phyloP scores from a whole-genome alignment of 371 early-diverging fungal species.

The Zychaea mexicana region DNA sequence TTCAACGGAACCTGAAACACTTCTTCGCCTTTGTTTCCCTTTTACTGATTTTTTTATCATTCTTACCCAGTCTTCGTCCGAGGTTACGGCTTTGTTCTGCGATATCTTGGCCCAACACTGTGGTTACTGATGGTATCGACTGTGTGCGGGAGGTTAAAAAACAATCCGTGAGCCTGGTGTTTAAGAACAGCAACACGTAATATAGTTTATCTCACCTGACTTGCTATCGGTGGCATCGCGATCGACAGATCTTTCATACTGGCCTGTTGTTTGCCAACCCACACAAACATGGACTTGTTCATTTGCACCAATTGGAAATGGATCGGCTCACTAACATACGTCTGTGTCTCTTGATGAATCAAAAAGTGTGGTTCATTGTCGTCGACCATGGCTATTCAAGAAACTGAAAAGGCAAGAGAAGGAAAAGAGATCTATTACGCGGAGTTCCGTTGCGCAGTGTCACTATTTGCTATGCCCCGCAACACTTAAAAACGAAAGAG shows the following conservation, averaged over 20 bases:
- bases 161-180: not conserved
- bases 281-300: conserved; percentile 39
- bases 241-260: conserved; percentile 45
- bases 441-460: too few relatives aligned
- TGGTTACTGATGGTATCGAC: conserved; percentile 41
- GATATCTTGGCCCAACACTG: conserved; percentile 48
- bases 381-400: conserved; percentile 1
- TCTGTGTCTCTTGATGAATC: conserved; percentile 44
- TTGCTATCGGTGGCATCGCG: conserved; percentile 39
- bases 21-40: too few relatives aligned
- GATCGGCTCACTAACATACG: conserved; percentile 41
- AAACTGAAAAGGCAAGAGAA: not conserved
- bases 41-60: too few relatives aligned
- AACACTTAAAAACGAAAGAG: too few relatives aligned
- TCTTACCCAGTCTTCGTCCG: conserved; percentile 47
- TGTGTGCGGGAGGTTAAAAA: not conserved
- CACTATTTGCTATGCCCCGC: too few relatives aligned
- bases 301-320: conserved; percentile 41
- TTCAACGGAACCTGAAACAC: not conserved
- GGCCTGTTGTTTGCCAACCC: conserved; percentile 40
- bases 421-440: too few relatives aligned
- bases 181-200: not conserved
- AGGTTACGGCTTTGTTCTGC: conserved; percentile 42
- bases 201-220: conserved; percentile 24
- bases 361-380: conserved; percentile 26